These are phyloP conservation scores for Ogataea methylovora DNA, from an alignment of 805 yeast genomes.

Conservation along the genomic window DNA sequence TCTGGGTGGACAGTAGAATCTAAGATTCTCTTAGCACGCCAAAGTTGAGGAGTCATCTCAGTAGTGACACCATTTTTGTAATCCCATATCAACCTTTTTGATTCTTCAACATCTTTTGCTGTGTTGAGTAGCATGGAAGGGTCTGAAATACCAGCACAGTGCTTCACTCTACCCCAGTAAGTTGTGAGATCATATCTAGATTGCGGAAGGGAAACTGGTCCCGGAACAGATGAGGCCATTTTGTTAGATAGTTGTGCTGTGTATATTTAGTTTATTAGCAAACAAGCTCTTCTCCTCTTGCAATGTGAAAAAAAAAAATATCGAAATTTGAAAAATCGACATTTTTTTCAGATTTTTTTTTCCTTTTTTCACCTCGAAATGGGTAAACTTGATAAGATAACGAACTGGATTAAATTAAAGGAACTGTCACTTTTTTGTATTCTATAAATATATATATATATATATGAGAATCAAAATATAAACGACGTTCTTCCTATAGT, in stretches of 20 bases:
- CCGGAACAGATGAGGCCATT: slow-evolving; percentile 89
- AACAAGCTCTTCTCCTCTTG: no score
- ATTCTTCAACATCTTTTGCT: slow-evolving; percentile 48
- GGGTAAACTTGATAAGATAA: no score
- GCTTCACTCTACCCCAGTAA: slow-evolving; percentile 91
- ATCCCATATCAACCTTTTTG: slow-evolving; percentile 60
- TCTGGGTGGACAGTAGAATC: slow-evolving; percentile 97
- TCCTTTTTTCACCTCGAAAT: no score
- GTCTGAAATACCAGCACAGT: slow-evolving; percentile 88
- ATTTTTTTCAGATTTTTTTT: no score
- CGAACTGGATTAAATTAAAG: no score
- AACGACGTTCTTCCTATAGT: slow-evolving; percentile 10
- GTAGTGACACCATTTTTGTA: slow-evolving; percentile 63
- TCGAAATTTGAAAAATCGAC: no score
- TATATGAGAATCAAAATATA: slow-evolving; percentile 12
- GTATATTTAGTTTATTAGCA: not conserved
- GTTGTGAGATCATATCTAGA: slow-evolving; percentile 75
- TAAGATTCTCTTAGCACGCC: slow-evolving; percentile 81
- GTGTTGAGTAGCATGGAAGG: slow-evolving; percentile 84
- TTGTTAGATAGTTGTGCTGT: not conserved
- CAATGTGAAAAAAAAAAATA: no score
- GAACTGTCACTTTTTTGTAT: no score
- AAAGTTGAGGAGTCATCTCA: slow-evolving; percentile 69
- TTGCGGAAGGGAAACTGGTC: slow-evolving; percentile 70
- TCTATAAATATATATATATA: no score